Evolutionary conservation across 371 early-diverging fungal species (phyloP).

Genomic region (Lichtheimia corymbifera): DNA sequence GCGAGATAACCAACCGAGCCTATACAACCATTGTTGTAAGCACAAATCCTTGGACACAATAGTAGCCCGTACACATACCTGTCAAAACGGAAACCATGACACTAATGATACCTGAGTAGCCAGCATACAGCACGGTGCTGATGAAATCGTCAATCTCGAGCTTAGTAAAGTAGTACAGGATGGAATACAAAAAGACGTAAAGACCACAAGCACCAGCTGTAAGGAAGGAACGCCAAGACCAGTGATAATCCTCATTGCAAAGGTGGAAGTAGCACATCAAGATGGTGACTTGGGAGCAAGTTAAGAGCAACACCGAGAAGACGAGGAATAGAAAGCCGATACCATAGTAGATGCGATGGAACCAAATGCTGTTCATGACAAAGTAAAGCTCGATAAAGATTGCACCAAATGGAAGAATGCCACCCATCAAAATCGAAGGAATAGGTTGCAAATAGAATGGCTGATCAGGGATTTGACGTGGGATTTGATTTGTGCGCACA

Average conservation of each 20-base stretch:
- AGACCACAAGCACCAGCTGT: slow-evolving; percentile 85
- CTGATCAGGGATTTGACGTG: slow-evolving; percentile 87
- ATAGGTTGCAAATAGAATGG: slow-evolving; percentile 69
- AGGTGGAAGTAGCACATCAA: slow-evolving; percentile 90
- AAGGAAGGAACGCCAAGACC: slow-evolving; percentile 95
- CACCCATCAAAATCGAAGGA: slow-evolving; percentile 82
- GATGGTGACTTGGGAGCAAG: slow-evolving; percentile 84
- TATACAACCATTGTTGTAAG: slow-evolving; percentile 9
- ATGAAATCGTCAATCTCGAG: slow-evolving; percentile 74
- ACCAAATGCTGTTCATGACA: slow-evolving; percentile 92
- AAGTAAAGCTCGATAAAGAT: slow-evolving; percentile 90
- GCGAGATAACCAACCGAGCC: slow-evolving; percentile 81
- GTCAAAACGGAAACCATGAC: slow-evolving; percentile 76
- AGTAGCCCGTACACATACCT: slow-evolving; percentile 27
- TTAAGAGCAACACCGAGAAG: slow-evolving; percentile 78
- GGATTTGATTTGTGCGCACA: slow-evolving; percentile 90
- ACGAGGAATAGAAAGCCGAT: slow-evolving; percentile 85
- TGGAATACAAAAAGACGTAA: slow-evolving; percentile 87
- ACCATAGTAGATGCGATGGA: slow-evolving; percentile 88
- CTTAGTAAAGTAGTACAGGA: slow-evolving; percentile 76
- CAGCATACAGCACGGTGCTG: slow-evolving; percentile 88
- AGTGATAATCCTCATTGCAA: slow-evolving; percentile 91
- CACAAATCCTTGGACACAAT: not conserved
- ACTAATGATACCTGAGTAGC: slow-evolving; percentile 83
- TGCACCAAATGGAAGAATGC: slow-evolving; percentile 87